Base-by-base conservation (phyloP, 495 filamentous ascomycete species). In the Alectoria sarmentosa region DNA sequence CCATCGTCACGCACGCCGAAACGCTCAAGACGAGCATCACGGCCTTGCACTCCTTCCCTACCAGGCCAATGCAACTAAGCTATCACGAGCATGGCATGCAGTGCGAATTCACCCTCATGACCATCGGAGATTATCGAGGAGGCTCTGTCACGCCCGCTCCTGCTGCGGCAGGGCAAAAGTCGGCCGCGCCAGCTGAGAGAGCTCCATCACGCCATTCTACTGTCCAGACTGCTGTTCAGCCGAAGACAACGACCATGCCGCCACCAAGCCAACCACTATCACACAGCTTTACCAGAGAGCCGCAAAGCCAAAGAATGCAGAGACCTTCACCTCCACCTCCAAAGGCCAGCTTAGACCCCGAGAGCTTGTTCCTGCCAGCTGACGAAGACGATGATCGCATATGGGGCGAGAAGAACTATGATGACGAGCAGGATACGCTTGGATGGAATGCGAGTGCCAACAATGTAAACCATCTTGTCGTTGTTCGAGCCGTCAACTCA, bases 21-120 rank as follows among this genome's bases (percentile, higher is more conserved):
- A 85, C 87, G 17, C 80, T 88, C 30, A 86, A 86, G 65, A 83
- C 84, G 3, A 82, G 82, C 37, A 78, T 98, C 14, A 84, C 84
- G 36, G 88, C 91, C n/a, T 78, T 77, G 56, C 98, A 94, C 70
- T 95, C 90, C 11, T 80, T 82, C 28, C 90, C 95, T 2, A 86
- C 85, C 44, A 85, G 85, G 36, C 94, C 94, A 4, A 82, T 98
- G 73, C 92, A 96, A 72, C 76, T 97, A 14, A 84, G 79, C 38
- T 98, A 98, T 72, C 79, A 79, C 11, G 76, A 81, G 38, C 85
- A 90, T 58, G 94, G 92, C 21, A 79, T 97, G 61, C 75, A 83
- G 56, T 89, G 88, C 65, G 90, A 96, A 62, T 97, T 95, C 71
- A 93, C 93, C 21, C 75, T 98, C 54, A 97, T 96, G 92, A 98